phyloP scores from a whole-genome alignment of 805 yeast species.

The Suhomyces faveliae region DNA sequence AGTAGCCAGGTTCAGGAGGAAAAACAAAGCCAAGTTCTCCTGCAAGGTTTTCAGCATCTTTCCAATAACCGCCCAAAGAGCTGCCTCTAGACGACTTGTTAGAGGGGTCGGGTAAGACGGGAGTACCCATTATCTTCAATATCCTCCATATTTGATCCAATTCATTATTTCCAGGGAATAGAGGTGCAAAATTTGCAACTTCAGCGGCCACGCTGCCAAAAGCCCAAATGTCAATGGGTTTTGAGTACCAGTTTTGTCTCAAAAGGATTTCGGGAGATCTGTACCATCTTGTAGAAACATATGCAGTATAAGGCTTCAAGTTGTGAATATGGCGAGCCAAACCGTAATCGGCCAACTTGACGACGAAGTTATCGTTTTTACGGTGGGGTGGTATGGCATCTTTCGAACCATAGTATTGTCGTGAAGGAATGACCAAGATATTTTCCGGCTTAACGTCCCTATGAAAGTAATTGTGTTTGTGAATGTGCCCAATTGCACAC shows the following conservation, averaged over 20 bases:
- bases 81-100: slow-evolving; percentile 26
- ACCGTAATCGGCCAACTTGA: slow-evolving; percentile 81
- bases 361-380: slow-evolving; percentile 50
- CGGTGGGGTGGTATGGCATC: slow-evolving; percentile 39
- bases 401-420: slow-evolving; percentile 49
- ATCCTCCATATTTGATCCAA: slow-evolving; percentile 75
- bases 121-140: slow-evolving; percentile 70
- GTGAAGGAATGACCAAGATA: slow-evolving; percentile 64
- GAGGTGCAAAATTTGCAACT: slow-evolving; percentile 67
- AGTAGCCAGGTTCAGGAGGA: slow-evolving; percentile 54
- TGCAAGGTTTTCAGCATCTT: slow-evolving; percentile 55
- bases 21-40: slow-evolving; percentile 52
- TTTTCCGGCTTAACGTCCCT: slow-evolving; percentile 95
- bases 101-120: slow-evolving; percentile 35
- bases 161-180: slow-evolving; percentile 82
- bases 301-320: slow-evolving; percentile 61
- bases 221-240: slow-evolving; percentile 83
- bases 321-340: slow-evolving; percentile 61
- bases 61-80: slow-evolving; percentile 70
- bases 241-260: slow-evolving; percentile 59
- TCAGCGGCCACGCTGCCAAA: slow-evolving; percentile 79
- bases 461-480: slow-evolving; percentile 65
- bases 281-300: slow-evolving; percentile 85
- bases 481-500: slow-evolving; percentile 81
- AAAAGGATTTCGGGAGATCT: slow-evolving; percentile 78